phyloP scores from a whole-genome alignment of 148 eudicot genomes.

The Suaeda aralocaspica region DNA sequence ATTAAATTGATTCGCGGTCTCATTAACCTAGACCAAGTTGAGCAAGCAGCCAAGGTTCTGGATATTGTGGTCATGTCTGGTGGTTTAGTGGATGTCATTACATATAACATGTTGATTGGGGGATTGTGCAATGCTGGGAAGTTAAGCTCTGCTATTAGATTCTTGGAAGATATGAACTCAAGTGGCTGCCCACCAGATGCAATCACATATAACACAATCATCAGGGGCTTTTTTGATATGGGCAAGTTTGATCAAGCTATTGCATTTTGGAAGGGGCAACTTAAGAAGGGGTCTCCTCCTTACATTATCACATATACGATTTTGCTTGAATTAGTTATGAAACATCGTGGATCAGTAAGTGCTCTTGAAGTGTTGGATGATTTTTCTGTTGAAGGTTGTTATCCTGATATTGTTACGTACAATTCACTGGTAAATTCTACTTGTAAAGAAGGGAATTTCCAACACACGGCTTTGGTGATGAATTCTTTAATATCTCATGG shows the following conservation, averaged over 20 bases:
- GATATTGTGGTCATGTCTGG: constrained; percentile 78
- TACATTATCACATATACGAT: constrained; percentile 52
- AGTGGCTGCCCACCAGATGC: constrained; percentile 82
- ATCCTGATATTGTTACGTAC: constrained; percentile 72
- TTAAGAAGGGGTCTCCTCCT: constrained; percentile 81
- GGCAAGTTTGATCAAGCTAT: constrained; percentile 54
- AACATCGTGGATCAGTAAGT: constrained; percentile 48
- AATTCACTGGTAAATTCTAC: constrained; percentile 53
- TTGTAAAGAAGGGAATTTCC: constrained; percentile 48
- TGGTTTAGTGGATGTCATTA: constrained; percentile 82
- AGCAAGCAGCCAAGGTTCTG: constrained; percentile 54
- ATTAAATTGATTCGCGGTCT: constrained; percentile 73
- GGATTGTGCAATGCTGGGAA: constrained; percentile 65
- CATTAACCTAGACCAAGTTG: constrained; percentile 36
- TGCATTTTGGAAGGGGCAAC: constrained; percentile 69
- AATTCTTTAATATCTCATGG: constrained; percentile 47
- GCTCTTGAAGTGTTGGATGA: constrained; percentile 71
- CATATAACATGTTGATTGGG: constrained; percentile 76
- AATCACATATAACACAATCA: constrained; percentile 65
- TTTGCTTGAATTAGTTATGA: constrained; percentile 53
- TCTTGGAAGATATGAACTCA: constrained; percentile 65
- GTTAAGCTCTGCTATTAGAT: constrained; percentile 44
- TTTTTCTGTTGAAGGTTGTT: constrained; percentile 70
- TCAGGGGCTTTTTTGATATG: constrained; percentile 47
- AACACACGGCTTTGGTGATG: constrained; percentile 44